Evolutionary conservation across 352 stramenopile genomes (phyloP).

Genomic region (Pythium chondricola): DNA sequence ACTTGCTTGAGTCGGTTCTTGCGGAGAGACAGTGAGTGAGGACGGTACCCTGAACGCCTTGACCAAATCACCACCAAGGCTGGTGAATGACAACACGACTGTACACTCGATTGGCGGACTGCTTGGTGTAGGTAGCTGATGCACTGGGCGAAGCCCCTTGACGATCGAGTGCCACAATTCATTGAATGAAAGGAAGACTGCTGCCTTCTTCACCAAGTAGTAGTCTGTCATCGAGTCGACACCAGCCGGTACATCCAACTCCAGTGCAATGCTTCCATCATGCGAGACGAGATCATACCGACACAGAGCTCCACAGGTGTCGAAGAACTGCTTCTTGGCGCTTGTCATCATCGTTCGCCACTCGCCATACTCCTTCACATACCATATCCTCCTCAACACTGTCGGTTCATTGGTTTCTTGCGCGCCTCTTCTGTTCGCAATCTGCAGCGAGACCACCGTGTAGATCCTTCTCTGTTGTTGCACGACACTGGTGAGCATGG

Average conservation of each 20-base stretch:
- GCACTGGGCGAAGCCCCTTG: conserved; percentile 21
- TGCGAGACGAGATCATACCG: conserved; percentile 44
- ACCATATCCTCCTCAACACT: conserved; percentile 34
- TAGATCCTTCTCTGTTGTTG: conserved; percentile 47
- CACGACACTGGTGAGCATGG: conserved; percentile 59
- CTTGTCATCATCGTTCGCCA: conserved; percentile 28
- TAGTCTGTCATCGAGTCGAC: conserved; percentile 54
- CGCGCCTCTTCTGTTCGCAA: conserved; percentile 7
- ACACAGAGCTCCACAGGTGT: conserved; percentile 18
- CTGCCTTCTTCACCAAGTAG: conserved; percentile 46
- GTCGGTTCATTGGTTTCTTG: neutral
- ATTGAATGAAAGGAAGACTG: conserved; percentile 33
- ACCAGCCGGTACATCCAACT: conserved; percentile 41
- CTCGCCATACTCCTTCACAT: conserved; percentile 57
- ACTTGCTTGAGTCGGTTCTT: neutral
- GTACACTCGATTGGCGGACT: conserved; percentile 7
- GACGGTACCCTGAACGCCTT: conserved; percentile 2
- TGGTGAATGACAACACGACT: conserved; percentile 5
- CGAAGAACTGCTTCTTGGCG: conserved; percentile 31
- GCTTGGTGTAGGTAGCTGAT: conserved; percentile 11
- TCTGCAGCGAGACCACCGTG: conserved; percentile 41
- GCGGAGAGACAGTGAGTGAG: conserved; percentile 25
- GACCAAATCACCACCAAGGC: conserved; percentile 4
- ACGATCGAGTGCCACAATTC: conserved; percentile 40
- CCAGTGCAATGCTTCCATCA: conserved; percentile 41